phyloP scores from a whole-genome alignment of 2,329 filamentous ascomycete genomes.

The Leptographium radiaticola region DNA sequence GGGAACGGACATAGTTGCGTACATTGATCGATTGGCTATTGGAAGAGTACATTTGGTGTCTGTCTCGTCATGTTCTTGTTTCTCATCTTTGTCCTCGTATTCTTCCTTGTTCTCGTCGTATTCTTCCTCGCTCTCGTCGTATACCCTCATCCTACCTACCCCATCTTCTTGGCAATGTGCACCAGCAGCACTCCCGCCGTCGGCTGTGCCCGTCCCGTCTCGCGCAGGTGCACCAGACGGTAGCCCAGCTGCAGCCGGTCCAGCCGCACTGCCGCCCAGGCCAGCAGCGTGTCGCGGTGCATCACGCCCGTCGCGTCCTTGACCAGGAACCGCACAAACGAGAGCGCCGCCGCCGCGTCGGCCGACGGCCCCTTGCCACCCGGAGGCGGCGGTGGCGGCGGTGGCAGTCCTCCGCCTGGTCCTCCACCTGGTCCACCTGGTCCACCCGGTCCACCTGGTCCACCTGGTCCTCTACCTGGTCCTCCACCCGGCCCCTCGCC shows the following conservation, averaged over 20 bases:
- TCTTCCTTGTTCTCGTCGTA: background rate
- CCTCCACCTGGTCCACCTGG: too few species aligned
- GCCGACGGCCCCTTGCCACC: conserved; percentile 16
- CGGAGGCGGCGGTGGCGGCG: conserved; percentile 17
- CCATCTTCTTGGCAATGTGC: conserved; percentile 50
- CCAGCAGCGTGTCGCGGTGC: conserved; percentile 63
- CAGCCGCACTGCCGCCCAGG: conserved; percentile 79
- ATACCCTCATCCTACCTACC: too few species aligned
- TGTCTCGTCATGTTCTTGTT: background rate
- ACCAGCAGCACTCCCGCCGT: conserved; percentile 62
- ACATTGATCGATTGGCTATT: too few species aligned
- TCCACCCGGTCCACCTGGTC: too few species aligned
- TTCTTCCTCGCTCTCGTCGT: background rate
- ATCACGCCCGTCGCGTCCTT: conserved; percentile 63
- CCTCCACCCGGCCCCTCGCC: too few species aligned
- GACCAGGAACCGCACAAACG: conserved; percentile 71
- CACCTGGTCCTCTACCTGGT: too few species aligned
- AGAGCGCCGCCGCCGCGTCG: conserved; percentile 53
- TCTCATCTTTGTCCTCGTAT: background rate
- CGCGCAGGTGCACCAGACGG: conserved; percentile 63
- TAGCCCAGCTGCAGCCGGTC: conserved; percentile 68
- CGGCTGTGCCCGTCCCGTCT: conserved; percentile 46
- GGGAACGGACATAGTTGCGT: too few species aligned
- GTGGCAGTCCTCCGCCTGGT: background rate
- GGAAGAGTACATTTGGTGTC: too few species aligned